These are phyloP conservation scores for Corynascus novoguineensis DNA, from an alignment of 495 filamentous ascomycete genomes.

Conservation along the genomic window DNA sequence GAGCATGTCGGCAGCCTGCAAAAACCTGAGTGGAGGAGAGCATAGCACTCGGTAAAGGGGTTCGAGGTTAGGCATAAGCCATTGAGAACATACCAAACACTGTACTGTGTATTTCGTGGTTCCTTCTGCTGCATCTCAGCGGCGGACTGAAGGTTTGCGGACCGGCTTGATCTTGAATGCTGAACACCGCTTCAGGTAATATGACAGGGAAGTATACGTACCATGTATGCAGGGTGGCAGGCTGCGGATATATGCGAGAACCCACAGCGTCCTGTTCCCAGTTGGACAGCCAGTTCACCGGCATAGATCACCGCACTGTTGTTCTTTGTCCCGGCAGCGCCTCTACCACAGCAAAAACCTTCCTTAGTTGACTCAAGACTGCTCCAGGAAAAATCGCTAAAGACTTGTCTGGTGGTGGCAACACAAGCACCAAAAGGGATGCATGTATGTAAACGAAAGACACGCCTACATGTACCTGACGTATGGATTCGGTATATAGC, in stretches of 20 bases:
- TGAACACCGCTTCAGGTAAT: not conserved
- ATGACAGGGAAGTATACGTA: not conserved
- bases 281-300: not conserved
- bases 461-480: too few species aligned
- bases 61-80: not conserved
- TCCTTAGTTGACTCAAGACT: too few species aligned
- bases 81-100: not conserved
- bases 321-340: not conserved
- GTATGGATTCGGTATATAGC: too few species aligned
- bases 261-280: not conserved
- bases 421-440: too few species aligned
- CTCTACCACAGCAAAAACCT: too few species aligned
- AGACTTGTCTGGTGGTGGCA: too few species aligned
- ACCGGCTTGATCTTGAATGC: not conserved
- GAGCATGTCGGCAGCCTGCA: not conserved
- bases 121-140: slow-evolving; percentile 3
- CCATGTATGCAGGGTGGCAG: too few species aligned
- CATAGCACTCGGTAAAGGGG: not conserved
- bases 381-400: too few species aligned
- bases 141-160: not conserved
- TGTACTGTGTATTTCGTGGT: too few species aligned
- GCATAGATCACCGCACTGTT: not conserved
- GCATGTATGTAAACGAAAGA: too few species aligned
- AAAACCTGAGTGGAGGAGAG: not conserved
- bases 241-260: not conserved